Conservation (phyloP, 345 rosid species). For the Laguncularia racemosa region DNA sequence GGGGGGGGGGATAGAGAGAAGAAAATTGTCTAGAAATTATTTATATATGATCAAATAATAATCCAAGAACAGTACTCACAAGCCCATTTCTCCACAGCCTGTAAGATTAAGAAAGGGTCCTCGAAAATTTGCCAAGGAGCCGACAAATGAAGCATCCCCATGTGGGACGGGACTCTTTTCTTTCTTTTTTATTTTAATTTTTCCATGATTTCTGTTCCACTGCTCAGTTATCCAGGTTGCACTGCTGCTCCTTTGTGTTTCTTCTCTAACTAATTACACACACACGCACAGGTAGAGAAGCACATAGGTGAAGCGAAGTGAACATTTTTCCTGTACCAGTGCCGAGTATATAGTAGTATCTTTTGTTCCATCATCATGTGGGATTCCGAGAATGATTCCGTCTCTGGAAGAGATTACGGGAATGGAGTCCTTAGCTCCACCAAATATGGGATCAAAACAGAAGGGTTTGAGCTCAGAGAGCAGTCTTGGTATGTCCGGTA, state of each 20-base stretch:
- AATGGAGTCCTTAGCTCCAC: slow-evolving; percentile 60
- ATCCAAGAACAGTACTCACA: slow-evolving; percentile 11
- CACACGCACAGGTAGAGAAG: no score
- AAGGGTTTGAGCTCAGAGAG: slow-evolving; percentile 80
- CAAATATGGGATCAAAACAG: slow-evolving; percentile 66
- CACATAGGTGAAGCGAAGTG: neutral
- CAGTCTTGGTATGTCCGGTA: slow-evolving; percentile 59
- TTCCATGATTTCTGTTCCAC: slow-evolving; percentile 9
- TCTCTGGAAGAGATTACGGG: slow-evolving; percentile 61
- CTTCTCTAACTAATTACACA: neutral
- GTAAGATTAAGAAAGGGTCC: slow-evolving; percentile 9
- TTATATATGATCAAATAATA: no score
- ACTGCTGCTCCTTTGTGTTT: slow-evolving; percentile 7
- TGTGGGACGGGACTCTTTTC: slow-evolving; percentile 42
- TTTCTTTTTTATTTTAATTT: slow-evolving; percentile 3
- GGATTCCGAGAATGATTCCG: slow-evolving; percentile 77
- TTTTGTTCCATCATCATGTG: slow-evolving; percentile 42
- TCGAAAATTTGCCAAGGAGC: slow-evolving; percentile 25
- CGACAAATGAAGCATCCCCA: slow-evolving; percentile 54
- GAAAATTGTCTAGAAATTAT: no score
- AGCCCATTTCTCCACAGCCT: slow-evolving; percentile 51
- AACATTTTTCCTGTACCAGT: neutral
- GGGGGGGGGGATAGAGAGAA: no score
- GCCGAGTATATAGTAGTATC: no score
- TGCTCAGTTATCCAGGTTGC: neutral